A percentile compares a stretch with the other conserved stretches of the same genome.
phyloP scores from a whole-genome alignment of 2,329 filamentous ascomycete genomes.

The Trichoderma koningiopsis region DNA sequence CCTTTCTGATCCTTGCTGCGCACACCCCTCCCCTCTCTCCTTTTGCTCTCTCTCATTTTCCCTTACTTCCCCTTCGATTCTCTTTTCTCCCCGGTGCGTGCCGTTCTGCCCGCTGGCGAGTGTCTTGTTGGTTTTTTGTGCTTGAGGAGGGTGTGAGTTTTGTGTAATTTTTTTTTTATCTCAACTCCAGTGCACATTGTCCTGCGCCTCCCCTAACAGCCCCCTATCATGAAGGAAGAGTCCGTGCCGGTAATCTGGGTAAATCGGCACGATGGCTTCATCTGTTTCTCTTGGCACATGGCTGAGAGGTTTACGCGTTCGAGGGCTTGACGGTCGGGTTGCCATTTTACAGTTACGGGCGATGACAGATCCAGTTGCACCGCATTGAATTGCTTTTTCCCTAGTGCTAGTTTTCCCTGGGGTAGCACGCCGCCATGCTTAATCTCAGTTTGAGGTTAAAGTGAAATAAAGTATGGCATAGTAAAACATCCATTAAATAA shows the following conservation, averaged over 20 bases:
- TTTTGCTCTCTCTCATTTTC: background rate
- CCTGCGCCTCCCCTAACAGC: background rate
- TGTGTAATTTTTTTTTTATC: background rate
- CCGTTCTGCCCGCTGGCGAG: constrained; percentile 21
- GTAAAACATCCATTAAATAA: background rate
- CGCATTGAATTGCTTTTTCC: background rate
- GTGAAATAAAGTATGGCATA: background rate
- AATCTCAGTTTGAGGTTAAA: background rate
- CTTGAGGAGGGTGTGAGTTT: background rate
- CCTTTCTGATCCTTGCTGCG: background rate
- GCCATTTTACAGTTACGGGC: background rate
- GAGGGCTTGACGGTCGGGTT: background rate
- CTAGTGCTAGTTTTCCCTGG: background rate
- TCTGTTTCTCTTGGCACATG: background rate
- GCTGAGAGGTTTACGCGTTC: constrained; percentile 9
- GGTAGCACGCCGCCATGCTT: background rate
- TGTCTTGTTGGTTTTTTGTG: background rate
- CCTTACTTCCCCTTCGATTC: background rate
- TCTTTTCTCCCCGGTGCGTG: constrained; percentile 6
- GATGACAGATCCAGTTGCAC: background rate
- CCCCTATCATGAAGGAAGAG: background rate
- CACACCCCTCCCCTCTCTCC: background rate
- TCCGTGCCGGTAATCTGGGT: constrained; percentile 27
- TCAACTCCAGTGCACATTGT: too few relatives aligned
- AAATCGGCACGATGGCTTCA: constrained; percentile 28